phyloP scores from a whole-genome alignment of 2,329 filamentous ascomycete genomes.

The Hymenoscyphus fructigenus region DNA sequence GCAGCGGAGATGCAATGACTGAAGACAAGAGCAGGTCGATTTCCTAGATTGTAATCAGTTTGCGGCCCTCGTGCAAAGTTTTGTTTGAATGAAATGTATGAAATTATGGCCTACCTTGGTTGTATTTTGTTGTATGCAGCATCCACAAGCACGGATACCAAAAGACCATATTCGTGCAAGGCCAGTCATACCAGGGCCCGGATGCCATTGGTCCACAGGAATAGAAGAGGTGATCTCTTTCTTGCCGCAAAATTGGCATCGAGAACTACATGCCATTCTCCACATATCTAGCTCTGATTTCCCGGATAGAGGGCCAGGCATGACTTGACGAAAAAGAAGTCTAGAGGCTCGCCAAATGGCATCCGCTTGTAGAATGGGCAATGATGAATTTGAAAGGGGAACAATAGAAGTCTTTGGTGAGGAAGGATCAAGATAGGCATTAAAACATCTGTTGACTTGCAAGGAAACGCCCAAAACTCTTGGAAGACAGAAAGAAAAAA shows the following conservation, averaged over 20 bases:
- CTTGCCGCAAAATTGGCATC: constrained; percentile 68
- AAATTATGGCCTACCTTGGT: constrained; percentile 58
- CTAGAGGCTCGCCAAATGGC: constrained; percentile 70
- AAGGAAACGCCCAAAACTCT: constrained; percentile 63
- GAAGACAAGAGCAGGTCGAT: constrained; percentile 65
- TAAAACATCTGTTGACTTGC: constrained; percentile 66
- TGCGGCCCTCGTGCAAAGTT: not conserved
- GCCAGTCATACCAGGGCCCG: constrained; percentile 60
- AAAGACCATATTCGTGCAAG: constrained; percentile 72
- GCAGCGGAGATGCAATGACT: constrained; percentile 57
- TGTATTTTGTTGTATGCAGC: constrained; percentile 60
- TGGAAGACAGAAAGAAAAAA: constrained; percentile 67
- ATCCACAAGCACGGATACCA: constrained; percentile 62
- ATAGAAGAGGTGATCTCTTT: constrained; percentile 29
- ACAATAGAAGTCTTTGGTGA: constrained; percentile 38
- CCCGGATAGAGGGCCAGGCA: constrained; percentile 66
- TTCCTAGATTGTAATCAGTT: constrained; percentile 54
- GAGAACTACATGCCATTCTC: constrained; percentile 60
- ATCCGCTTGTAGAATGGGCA: constrained; percentile 54
- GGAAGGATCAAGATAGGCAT: constrained; percentile 54
- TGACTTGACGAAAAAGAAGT: constrained; percentile 60
- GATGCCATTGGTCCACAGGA: constrained; percentile 50
- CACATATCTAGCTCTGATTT: constrained; percentile 76
- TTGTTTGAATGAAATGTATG: not conserved
- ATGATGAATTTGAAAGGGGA: constrained; percentile 38